phyloP scores from a whole-genome alignment of 257 asterid genomes.

The Solanum clarkiae region DNA sequence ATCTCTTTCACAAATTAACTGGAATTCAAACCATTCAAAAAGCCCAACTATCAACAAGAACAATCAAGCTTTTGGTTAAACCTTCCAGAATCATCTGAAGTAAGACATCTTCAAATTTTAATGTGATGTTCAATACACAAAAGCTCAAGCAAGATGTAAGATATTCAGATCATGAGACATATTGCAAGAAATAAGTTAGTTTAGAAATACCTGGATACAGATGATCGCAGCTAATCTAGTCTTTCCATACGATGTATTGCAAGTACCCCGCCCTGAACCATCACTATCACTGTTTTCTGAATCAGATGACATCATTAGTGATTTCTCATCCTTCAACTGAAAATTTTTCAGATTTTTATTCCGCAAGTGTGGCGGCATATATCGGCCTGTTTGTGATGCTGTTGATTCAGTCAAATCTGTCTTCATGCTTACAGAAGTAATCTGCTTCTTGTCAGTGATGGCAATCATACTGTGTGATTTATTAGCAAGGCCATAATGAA shows the following conservation, averaged over 20 bases:
- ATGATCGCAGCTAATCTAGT: constrained; percentile 75
- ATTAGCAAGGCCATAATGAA: constrained; percentile 59
- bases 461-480: constrained; percentile 28
- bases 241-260: constrained; percentile 32
- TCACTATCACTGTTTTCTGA: constrained; percentile 91
- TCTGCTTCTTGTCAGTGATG: constrained; percentile 21
- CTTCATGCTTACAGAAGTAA: constrained; percentile 23
- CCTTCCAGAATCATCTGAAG: not conserved
- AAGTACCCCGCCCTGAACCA: constrained; percentile 39
- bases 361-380: constrained; percentile 92
- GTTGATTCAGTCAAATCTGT: constrained; percentile 19
- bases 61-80: not conserved
- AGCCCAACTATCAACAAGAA: not conserved
- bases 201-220: constrained; percentile 69
- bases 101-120: not conserved
- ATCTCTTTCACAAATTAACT: not conserved
- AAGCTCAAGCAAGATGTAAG: not conserved
- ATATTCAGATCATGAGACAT: not conserved
- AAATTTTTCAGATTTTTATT: constrained; percentile 25
- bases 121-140: not conserved
- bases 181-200: constrained; percentile 8
- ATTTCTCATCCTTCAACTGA: constrained; percentile 25
- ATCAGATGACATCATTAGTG: constrained; percentile 50
- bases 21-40: not conserved
- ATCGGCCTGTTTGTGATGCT: constrained; percentile 36